These are phyloP conservation scores for Linum usitatissimum DNA, from an alignment of 345 rosid species.

Conservation along the genomic window DNA sequence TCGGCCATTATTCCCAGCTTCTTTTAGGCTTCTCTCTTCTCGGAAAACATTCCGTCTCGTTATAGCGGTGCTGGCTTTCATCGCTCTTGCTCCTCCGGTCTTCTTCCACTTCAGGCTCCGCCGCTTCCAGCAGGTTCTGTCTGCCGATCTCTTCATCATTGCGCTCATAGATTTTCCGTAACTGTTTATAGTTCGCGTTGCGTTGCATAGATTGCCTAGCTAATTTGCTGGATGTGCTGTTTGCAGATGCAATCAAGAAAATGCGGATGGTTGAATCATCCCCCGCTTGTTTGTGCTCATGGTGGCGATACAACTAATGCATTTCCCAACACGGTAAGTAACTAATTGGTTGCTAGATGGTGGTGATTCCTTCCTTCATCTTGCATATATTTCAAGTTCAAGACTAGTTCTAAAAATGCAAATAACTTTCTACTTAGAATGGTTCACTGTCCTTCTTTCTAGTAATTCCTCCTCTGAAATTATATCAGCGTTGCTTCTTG, in stretches of 20 bases:
- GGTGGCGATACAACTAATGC: slow-evolving; percentile 85
- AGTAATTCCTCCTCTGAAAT: too few relatives aligned
- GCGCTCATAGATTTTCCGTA: too few relatives aligned
- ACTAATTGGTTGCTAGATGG: background rate
- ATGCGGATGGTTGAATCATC: slow-evolving; percentile 73
- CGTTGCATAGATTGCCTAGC: background rate
- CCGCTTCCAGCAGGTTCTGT: slow-evolving; percentile 43
- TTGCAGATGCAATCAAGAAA: slow-evolving; percentile 38
- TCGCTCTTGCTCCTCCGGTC: slow-evolving; percentile 71
- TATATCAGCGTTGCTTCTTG: background rate
- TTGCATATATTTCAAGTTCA: background rate
- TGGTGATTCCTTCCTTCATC: background rate
- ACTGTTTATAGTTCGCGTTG: background rate
- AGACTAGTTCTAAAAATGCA: background rate
- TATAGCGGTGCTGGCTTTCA: slow-evolving; percentile 40
- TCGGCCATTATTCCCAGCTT: background rate
- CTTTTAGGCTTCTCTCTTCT: slow-evolving; percentile 18
- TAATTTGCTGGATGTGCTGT: background rate
- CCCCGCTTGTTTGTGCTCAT: slow-evolving; percentile 97
- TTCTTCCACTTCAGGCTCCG: slow-evolving; percentile 82
- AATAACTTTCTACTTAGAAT: too few relatives aligned
- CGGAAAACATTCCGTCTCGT: slow-evolving; percentile 35
- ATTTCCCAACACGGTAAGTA: slow-evolving; percentile 66
- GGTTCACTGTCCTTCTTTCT: too few relatives aligned
- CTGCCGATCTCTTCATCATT: background rate